These are phyloP conservation scores for Eutrema heterophyllum DNA, from an alignment of 345 rosid species.

Conservation along the genomic window DNA sequence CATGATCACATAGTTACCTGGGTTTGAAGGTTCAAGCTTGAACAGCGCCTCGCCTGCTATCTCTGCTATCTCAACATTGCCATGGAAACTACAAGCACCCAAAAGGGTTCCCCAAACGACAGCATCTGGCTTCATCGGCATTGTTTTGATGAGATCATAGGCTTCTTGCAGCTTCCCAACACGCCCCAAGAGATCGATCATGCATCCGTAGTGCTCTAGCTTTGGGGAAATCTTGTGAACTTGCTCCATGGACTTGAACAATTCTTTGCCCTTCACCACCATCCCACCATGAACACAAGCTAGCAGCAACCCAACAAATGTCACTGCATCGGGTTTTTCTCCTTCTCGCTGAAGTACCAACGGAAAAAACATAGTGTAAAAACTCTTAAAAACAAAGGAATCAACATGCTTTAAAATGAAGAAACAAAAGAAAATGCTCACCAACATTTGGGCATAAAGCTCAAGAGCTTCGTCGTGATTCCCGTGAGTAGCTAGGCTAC, in stretches of 20 bases:
- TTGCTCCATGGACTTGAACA: slow-evolving; percentile 55
- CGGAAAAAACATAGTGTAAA: neutral
- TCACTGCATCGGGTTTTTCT: slow-evolving; percentile 59
- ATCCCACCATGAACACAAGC: slow-evolving; percentile 87
- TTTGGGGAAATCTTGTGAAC: slow-evolving; percentile 43
- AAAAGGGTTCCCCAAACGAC: slow-evolving; percentile 76
- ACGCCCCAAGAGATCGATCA: slow-evolving; percentile 85
- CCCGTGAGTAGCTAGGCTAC: slow-evolving; percentile 72
- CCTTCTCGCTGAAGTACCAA: slow-evolving; percentile 41
- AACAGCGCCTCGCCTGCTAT: slow-evolving; percentile 55
- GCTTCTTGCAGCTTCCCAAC: slow-evolving; percentile 69
- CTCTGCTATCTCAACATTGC: slow-evolving; percentile 61
- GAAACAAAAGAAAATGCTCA: slow-evolving; percentile 20
- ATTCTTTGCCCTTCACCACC: slow-evolving; percentile 42
- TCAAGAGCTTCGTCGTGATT: slow-evolving; percentile 50
- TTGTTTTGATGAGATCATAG: slow-evolving; percentile 45
- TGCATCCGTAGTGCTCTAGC: slow-evolving; percentile 79
- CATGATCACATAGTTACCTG: slow-evolving; percentile 71
- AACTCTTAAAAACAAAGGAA: neutral
- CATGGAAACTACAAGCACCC: slow-evolving; percentile 78
- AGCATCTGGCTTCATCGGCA: slow-evolving; percentile 82
- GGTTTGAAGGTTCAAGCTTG: slow-evolving; percentile 72
- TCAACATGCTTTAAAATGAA: neutral
- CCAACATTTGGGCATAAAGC: slow-evolving; percentile 63
- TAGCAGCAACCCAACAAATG: slow-evolving; percentile 69